A percentile compares a stretch with the other conserved stretches of the same genome.
Evolutionary conservation across 2,329 filamentous ascomycete genomes (phyloP).

Genomic region (Penicillium occitanis): DNA sequence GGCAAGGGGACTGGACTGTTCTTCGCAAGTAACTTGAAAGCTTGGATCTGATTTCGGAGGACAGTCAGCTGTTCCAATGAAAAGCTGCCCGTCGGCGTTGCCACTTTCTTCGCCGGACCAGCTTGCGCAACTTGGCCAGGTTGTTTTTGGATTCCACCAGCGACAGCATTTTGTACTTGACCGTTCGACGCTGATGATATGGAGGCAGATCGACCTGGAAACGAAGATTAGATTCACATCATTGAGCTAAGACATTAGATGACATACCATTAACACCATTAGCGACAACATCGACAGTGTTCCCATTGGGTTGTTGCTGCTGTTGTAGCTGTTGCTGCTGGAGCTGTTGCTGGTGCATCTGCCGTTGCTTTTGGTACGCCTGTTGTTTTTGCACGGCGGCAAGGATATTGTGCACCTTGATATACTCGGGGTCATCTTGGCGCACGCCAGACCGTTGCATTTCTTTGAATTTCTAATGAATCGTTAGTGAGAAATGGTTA

Average conservation of each 20-base stretch:
- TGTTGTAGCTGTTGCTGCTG: constrained; percentile 40
- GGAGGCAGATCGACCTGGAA: constrained; percentile 38
- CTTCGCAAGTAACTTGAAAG: constrained; percentile 86
- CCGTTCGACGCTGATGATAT: constrained; percentile 33
- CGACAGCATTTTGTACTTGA: constrained; percentile 6
- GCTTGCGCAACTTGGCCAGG: constrained; percentile 24
- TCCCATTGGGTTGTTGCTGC: constrained; percentile 42
- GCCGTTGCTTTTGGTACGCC: constrained; percentile 58
- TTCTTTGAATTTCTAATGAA: constrained; percentile 73
- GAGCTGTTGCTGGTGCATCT: constrained; percentile 52
- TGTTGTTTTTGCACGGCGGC: constrained; percentile 65
- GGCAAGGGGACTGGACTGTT: constrained; percentile 76
- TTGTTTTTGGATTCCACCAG: constrained; percentile 23
- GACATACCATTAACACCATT: constrained; percentile 47
- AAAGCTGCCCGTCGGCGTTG: constrained; percentile 58
- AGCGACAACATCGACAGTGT: constrained; percentile 28
- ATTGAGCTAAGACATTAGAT: background rate
- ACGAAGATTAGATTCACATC: background rate
- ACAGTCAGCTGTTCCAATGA: constrained; percentile 75
- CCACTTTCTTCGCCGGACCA: constrained; percentile 32
- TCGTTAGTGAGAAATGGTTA: background rate
- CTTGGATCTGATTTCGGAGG: constrained; percentile 81
- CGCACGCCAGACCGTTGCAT: constrained; percentile 85
- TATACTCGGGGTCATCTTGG: constrained; percentile 78
- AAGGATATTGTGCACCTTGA: constrained; percentile 77